A percentile compares a stretch with the other conserved stretches of the same genome.
Conservation (phyloP, 768 basidiomycete species). For the Russula olivacea region DNA sequence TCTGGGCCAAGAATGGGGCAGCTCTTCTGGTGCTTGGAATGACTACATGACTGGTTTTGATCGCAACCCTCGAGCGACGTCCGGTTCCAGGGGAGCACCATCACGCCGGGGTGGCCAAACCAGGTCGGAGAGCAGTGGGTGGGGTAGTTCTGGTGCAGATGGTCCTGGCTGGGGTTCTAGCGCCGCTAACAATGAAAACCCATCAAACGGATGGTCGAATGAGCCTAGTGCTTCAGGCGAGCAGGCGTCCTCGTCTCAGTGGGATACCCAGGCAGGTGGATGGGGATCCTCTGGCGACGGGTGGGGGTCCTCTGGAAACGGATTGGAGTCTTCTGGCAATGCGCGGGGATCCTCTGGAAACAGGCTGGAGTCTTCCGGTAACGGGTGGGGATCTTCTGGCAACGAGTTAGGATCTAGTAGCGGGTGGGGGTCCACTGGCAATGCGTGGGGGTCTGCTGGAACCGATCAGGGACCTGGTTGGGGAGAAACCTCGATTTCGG, state of each 20-base stretch:
- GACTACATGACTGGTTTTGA: conserved; percentile 9
- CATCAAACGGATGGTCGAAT: conserved; percentile 1
- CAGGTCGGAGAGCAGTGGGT: not conserved
- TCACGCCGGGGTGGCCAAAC: not conserved
- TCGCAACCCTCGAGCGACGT: not conserved
- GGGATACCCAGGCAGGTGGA: not conserved
- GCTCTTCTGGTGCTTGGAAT: conserved; percentile 8
- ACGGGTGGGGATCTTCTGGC: not conserved
- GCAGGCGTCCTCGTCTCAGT: not conserved
- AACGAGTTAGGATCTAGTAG: not conserved
- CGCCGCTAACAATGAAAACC: not conserved
- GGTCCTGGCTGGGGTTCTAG: not conserved
- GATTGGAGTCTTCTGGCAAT: too few relatives aligned
- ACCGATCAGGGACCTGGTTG: conserved; percentile 1
- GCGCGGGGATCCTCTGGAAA: too few relatives aligned
- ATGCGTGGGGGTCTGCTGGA: not conserved
- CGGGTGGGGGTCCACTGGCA: not conserved
- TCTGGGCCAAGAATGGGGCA: not conserved
- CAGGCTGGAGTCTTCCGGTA: not conserved
- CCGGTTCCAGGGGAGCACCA: conserved; percentile 1
- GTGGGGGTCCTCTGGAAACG: not conserved
- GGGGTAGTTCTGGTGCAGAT: conserved; percentile 9
- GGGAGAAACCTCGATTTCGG: conserved; percentile 5
- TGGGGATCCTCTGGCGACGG: conserved; percentile 4
- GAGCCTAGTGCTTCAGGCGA: not conserved